Percentiles rank a stretch among this genome's conserved stretches.
phyloP scores from a whole-genome alignment of 192 early-diverging fungal species.

The Glomus cerebriforme region DNA sequence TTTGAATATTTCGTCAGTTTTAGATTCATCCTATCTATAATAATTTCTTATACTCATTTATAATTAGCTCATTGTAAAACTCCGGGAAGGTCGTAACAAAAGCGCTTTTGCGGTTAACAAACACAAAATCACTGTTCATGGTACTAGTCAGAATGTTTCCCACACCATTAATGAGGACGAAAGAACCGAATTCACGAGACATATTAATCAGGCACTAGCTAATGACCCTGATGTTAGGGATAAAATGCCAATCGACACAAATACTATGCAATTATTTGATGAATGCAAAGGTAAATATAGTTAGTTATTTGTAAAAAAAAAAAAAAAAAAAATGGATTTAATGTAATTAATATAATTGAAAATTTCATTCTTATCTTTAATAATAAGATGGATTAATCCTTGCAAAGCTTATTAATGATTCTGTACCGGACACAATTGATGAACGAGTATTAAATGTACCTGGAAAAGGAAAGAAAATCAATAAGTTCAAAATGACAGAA shows the following conservation, averaged over 20 bases:
- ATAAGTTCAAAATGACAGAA: constrained; percentile 96
- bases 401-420: constrained; percentile 98
- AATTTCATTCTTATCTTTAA: no score
- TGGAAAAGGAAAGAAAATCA: constrained; percentile 74
- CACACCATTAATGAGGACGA: constrained; percentile 99
- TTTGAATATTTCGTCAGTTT: not conserved
- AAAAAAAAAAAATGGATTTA: not conserved
- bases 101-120: constrained; percentile 56
- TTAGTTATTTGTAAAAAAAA: constrained; percentile 26
- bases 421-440: constrained; percentile 95
- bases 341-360: no score
- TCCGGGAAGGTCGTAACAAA: constrained; percentile 53
- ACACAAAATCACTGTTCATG: constrained; percentile 87
- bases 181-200: constrained; percentile 92
- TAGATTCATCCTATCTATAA: not conserved
- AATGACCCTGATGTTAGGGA: constrained; percentile 82
- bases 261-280: constrained; percentile 96
- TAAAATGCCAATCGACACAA: constrained; percentile 88
- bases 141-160: constrained; percentile 82
- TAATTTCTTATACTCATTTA: not conserved
- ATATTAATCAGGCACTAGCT: constrained; percentile 87
- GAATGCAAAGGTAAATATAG: constrained; percentile 78
- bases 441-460: constrained; percentile 92
- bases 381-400: constrained; percentile 83
- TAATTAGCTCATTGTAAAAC: constrained; percentile 51